Evolutionary conservation across 1,284 basidiomycete species (phyloP).

Genomic region (Ganoderma sp.): DNA sequence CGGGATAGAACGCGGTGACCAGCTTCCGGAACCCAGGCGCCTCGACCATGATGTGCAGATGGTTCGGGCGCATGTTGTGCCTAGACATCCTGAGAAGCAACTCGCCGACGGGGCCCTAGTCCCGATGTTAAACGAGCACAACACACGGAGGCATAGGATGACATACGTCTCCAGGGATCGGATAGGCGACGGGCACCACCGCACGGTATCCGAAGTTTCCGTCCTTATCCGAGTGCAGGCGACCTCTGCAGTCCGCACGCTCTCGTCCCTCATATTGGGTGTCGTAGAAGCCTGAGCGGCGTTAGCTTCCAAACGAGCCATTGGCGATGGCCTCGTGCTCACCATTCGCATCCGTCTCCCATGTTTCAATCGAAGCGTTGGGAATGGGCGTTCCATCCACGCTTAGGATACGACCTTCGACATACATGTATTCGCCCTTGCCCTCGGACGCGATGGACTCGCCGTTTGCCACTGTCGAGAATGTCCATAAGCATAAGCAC

Average conservation of each 20-base stretch:
- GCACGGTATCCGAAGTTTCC: slow-evolving; percentile 78
- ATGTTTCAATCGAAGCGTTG: slow-evolving; percentile 77
- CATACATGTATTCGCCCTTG: slow-evolving; percentile 83
- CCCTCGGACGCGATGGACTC: slow-evolving; percentile 71
- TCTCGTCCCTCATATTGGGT: slow-evolving; percentile 66
- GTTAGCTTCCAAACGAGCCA: background rate
- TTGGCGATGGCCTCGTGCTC: slow-evolving; percentile 46
- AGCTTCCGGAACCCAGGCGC: slow-evolving; percentile 76
- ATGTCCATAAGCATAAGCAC: background rate
- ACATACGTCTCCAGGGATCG: slow-evolving; percentile 77
- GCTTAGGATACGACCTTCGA: slow-evolving; percentile 73
- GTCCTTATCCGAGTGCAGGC: slow-evolving; percentile 64
- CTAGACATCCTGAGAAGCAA: slow-evolving; percentile 64
- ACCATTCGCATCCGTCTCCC: slow-evolving; percentile 84
- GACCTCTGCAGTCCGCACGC: slow-evolving; percentile 79
- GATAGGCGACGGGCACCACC: slow-evolving; percentile 79
- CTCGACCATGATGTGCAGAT: slow-evolving; percentile 77
- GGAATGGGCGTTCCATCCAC: slow-evolving; percentile 72
- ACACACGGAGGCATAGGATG: slow-evolving; percentile 3
- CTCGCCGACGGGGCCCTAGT: slow-evolving; percentile 73
- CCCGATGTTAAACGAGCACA: slow-evolving; percentile 22
- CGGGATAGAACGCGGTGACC: slow-evolving; percentile 76
- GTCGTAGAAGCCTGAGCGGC: slow-evolving; percentile 56
- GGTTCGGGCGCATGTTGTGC: slow-evolving; percentile 81
- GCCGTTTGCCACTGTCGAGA: slow-evolving; percentile 45